phyloP scores from a whole-genome alignment of 2,329 filamentous ascomycete genomes.

The Coleophoma crateriformis region DNA sequence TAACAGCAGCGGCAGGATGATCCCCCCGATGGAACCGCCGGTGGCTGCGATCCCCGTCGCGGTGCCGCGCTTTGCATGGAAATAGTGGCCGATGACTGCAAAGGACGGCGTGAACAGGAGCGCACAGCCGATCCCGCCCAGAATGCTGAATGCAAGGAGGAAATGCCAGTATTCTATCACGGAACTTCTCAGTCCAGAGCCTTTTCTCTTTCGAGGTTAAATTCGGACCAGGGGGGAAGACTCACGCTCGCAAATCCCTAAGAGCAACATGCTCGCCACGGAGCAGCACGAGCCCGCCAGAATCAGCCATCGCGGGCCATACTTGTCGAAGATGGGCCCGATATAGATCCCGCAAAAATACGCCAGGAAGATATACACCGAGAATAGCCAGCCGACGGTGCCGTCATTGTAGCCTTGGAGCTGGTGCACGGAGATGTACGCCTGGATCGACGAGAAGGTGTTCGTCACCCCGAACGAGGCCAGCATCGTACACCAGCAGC shows the following conservation, averaged over 20 bases:
- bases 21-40: constrained; percentile 68
- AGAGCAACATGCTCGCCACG: constrained; percentile 56
- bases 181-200: no score
- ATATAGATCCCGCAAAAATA: constrained; percentile 83
- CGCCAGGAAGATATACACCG: constrained; percentile 71
- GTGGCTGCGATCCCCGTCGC: constrained; percentile 79
- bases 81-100: constrained; percentile 77
- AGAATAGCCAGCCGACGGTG: constrained; percentile 84
- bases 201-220: no score
- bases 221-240: background rate
- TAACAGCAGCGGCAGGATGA: constrained; percentile 53
- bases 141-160: constrained; percentile 70
- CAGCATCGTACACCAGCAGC: constrained; percentile 75
- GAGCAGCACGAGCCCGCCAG: constrained; percentile 52
- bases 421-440: constrained; percentile 70
- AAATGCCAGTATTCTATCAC: constrained; percentile 51
- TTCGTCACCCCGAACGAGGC: constrained; percentile 76
- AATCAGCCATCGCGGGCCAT: constrained; percentile 69
- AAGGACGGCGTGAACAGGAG: constrained; percentile 82
- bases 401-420: constrained; percentile 59
- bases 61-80: constrained; percentile 65
- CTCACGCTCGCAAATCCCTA: constrained; percentile 64
- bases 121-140: constrained; percentile 70
- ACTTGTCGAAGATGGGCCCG: constrained; percentile 80
- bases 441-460: constrained; percentile 72